Evolutionary conservation across 352 stramenopile species (phyloP), one percentile per base, ranked within the genome.

Genomic region (Globisporangium echinulatum): DNA sequence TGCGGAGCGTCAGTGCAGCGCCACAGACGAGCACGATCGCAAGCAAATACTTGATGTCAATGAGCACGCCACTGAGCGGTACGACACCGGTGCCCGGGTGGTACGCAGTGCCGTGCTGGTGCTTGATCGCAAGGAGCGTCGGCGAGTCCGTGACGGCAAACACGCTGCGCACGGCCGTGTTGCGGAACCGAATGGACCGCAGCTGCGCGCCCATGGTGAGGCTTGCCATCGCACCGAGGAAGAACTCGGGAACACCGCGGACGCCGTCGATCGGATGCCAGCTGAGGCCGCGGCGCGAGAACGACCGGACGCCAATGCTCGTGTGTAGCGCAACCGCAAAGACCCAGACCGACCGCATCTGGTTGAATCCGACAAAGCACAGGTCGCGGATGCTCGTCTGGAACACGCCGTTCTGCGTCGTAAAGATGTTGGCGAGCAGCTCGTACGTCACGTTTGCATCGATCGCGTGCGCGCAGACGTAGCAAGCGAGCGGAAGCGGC

Each of bases 271-370:
- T 62, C 4, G 62, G 11, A 37, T 68, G 39, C 37, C 33, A 55
- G 5, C 62, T 61, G 25, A 49, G 63, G 0, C 40, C 44, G 0
- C 66, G 61, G 7, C 61, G 58, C 48, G 60, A 58, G 5, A 66
- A 62, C 10, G 39, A 43, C 52, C 49, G 33, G 17, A 59, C 51
- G 47, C 39, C 48, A 17, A 75, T 52, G 9, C 69, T 7, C 0
- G 61, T 3, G 38, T 83, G 68, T 53, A 75, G 72, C 9, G 63
- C 7, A 15, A 83, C 36, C 3, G 66, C 62, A 7, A 79, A 63
- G 5, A 77, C 44, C 77, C 69, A 85, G 11, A 81, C 70, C 7
- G 62, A 76, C 0, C 71, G 68, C 71, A 85, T 82, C n/a, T 80
- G 76, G 0, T 78, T 66, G 1, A 71, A 66, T 0, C 68, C 68